Evolutionary conservation across 805 yeast species (phyloP).

Genomic region (Schwanniomyces yamadae): DNA sequence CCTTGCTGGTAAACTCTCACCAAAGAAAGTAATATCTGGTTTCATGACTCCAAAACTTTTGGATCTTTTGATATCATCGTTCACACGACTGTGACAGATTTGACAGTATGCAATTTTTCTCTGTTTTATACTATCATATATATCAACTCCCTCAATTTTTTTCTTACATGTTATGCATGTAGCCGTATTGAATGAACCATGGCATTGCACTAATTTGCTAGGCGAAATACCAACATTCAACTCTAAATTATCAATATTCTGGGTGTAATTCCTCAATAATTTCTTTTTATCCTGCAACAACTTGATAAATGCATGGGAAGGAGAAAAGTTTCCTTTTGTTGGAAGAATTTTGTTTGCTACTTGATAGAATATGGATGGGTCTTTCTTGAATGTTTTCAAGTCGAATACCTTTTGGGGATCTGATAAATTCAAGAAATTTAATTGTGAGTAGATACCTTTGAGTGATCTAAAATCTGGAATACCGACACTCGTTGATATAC

Average conservation of each 20-base stretch:
- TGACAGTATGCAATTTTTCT: conserved; percentile 73
- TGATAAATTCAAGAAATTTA: conserved; percentile 63
- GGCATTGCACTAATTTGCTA: conserved; percentile 80
- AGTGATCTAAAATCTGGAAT: conserved; percentile 91
- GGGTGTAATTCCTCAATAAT: conserved; percentile 81
- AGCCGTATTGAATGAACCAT: conserved; percentile 89
- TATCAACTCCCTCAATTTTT: conserved; percentile 61
- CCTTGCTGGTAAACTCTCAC: conserved; percentile 72
- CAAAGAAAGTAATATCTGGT: conserved; percentile 91
- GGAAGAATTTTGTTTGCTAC: conserved; percentile 85
- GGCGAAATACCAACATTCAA: conserved; percentile 69
- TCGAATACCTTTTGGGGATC: conserved; percentile 94
- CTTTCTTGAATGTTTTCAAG: conserved; percentile 62
- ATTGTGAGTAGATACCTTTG: conserved; percentile 75
- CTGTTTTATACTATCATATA: conserved; percentile 58
- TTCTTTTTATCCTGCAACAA: conserved; percentile 73
- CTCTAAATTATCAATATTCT: conserved; percentile 86
- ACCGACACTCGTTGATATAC: conserved; percentile 85
- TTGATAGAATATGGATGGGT: conserved; percentile 81
- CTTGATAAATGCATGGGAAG: conserved; percentile 78
- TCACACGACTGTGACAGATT: conserved; percentile 40
- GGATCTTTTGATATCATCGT: conserved; percentile 17
- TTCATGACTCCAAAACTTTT: conserved; percentile 78
- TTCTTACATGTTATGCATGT: conserved; percentile 76
- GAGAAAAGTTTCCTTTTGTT: conserved; percentile 63